These are phyloP conservation scores for Cornus kousa DNA, from an alignment of 148 eudicot species.

Conservation along the genomic window DNA sequence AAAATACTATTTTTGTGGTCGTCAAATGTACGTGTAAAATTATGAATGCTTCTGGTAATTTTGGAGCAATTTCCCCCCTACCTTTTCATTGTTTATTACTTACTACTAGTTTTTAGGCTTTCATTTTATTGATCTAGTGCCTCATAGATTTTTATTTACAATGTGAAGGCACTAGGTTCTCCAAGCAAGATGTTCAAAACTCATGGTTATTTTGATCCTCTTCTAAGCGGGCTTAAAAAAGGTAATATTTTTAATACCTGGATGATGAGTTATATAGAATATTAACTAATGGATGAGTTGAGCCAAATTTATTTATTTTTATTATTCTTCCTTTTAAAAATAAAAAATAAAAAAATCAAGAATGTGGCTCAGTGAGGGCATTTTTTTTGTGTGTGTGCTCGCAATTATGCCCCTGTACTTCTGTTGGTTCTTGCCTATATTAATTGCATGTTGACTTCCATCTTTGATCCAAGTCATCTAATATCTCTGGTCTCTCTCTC, in stretches of 20 bases:
- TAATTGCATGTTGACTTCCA: no score
- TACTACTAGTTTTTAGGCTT: not conserved
- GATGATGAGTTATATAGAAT: slow-evolving; percentile 2
- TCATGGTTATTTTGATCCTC: slow-evolving; percentile 65
- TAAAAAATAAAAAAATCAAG: no score
- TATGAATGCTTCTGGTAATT: not conserved
- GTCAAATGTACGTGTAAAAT: no score
- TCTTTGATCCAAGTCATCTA: no score
- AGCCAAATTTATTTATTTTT: not conserved
- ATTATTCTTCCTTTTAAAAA: no score
- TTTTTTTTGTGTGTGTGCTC: no score
- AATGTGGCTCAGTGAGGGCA: no score
- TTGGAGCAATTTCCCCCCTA: not conserved
- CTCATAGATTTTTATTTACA: slow-evolving; percentile 7
- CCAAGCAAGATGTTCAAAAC: slow-evolving; percentile 59
- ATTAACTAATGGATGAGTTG: not conserved
- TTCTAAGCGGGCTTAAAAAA: slow-evolving; percentile 57
- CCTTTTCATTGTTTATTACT: not conserved
- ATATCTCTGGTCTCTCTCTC: not conserved
- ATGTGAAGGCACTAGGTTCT: slow-evolving; percentile 66
- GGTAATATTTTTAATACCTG: slow-evolving; percentile 37
- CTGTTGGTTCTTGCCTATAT: no score
- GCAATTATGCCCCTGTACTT: no score
- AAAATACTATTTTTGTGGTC: no score
- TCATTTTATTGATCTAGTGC: slow-evolving; percentile 13